Base-by-base conservation (phyloP, 2,329 filamentous ascomycete genomes). In the Pseudocercospora macadamiae region DNA sequence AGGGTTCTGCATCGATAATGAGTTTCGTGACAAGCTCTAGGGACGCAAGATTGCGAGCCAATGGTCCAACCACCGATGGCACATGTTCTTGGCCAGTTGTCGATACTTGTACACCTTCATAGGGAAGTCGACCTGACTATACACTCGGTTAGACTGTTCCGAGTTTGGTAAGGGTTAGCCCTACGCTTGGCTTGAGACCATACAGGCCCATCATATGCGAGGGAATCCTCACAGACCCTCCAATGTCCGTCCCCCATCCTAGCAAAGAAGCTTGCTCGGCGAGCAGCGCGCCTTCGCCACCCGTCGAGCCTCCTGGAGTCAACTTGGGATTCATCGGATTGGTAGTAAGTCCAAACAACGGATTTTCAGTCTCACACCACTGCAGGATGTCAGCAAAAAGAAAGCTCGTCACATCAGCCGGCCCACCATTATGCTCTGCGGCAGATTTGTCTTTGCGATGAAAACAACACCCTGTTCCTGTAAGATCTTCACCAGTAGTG, bases 81-180 rank as follows among this genome's bases (percentile, higher is more conserved):
- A 88, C 82, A 69, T 88, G 84, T 56, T 87, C 83, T 65, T 88
- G 85, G 2, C 86, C 84, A 37, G 87, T 84, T 0, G 82, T 86
- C 0, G 84, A 86, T 0, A 87, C 85, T 0, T 83, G 77, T 0
- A 85, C 82, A 0, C 83, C 84, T 10, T 77, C 68, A 51, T 87
- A 88, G 0, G 86, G 83, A 0, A 87, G 68, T 4, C 85, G 78
- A 2, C 77, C 76, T 21, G 47, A 62, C 81, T 86, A 21, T 14
- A 16, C 9, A 12, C 4, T 39, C n/a, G 18, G 14, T 16, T 25
- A 14, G n/a, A n/a, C 1, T 6, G 19, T n/a, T 21, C 14, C 10
- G 18, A 19, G 28, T 21, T 23, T 8, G 6, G 1, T 34, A 7
- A 12, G 10, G 37, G 6, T n/a, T n/a, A n/a, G n/a, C 65, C 75